Evolutionary conservation across 176 grass and related monocot genomes (phyloP).

Genomic region (Saccharum officinarum): DNA sequence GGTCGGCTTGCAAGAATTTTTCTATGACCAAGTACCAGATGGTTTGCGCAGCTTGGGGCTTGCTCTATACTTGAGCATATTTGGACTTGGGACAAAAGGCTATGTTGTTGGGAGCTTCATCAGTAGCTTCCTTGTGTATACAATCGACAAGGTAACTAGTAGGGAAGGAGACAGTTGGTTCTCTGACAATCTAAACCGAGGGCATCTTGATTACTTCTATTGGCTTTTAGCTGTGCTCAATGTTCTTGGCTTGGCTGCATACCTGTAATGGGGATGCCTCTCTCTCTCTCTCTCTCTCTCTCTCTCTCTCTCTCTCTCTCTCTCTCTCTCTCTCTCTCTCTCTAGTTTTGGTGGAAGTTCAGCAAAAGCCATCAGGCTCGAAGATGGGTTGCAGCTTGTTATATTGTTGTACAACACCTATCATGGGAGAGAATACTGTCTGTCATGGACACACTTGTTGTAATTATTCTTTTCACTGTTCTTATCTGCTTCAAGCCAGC

Average conservation of each 20-base stretch:
- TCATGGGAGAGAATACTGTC: background rate
- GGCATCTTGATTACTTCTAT: conserved; percentile 67
- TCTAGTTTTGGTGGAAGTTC: background rate
- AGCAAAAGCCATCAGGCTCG: background rate
- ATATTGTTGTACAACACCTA: background rate
- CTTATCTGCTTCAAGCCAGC: background rate
- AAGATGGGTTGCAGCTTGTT: background rate
- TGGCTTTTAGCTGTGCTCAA: conserved; percentile 51
- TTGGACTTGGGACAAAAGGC: too few relatives aligned
- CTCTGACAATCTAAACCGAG: conserved; percentile 50
- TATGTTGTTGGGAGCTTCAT: too few relatives aligned
- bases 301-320: background rate
- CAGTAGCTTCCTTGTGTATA: conserved; percentile 47
- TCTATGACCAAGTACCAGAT: conserved; percentile 69
- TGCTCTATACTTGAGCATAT: conserved; percentile 57
- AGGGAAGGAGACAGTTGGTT: conserved; percentile 46
- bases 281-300: background rate
- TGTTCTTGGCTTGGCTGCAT: conserved; percentile 40
- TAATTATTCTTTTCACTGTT: background rate
- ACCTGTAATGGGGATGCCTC: conserved; percentile 15
- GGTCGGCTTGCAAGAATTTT: conserved; percentile 62
- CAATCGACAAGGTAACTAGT: conserved; percentile 48
- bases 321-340: background rate
- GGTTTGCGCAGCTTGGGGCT: conserved; percentile 53
- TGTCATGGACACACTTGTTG: background rate